Evolutionary conservation across 768 basidiomycete species (phyloP).

Genomic region (Agaricus blazei): DNA sequence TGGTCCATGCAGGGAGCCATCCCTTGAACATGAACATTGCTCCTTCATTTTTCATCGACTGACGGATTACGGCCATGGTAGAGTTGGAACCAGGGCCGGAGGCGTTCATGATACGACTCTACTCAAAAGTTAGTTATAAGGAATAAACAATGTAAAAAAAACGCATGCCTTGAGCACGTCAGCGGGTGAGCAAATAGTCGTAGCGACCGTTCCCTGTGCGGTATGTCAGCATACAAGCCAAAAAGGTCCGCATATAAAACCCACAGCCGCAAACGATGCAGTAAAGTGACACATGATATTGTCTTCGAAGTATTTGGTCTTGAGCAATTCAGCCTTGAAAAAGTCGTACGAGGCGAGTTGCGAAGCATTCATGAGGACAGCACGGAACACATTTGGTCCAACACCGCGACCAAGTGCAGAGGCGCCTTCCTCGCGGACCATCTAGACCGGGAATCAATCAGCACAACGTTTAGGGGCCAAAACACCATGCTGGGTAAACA

Average conservation of each 20-base stretch:
- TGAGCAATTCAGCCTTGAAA: constrained; percentile 81
- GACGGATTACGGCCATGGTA: constrained; percentile 62
- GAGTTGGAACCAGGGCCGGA: constrained; percentile 77
- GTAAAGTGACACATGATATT: constrained; percentile 82
- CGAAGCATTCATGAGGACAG: constrained; percentile 86
- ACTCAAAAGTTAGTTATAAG: constrained; percentile 1
- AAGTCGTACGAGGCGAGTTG: constrained; percentile 95
- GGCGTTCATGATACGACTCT: constrained; percentile 88
- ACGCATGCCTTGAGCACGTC: constrained; percentile 69
- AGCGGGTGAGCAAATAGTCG: constrained; percentile 84
- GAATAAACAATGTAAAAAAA: not conserved
- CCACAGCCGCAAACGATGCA: constrained; percentile 80
- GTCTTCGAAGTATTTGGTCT: constrained; percentile 68
- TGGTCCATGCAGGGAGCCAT: constrained; percentile 84
- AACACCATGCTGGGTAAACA: constrained; percentile 1
- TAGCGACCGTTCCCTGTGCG: constrained; percentile 76
- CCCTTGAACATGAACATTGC: constrained; percentile 92
- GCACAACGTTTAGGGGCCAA: not conserved
- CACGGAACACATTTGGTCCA: constrained; percentile 82
- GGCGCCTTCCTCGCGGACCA: constrained; percentile 82
- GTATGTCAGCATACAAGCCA: not conserved
- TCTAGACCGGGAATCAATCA: constrained; percentile 36
- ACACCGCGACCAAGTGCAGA: constrained; percentile 75
- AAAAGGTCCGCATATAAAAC: constrained; percentile 18
- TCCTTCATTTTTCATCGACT: constrained; percentile 69